phyloP scores from a whole-genome alignment of 768 basidiomycete species.

The Chalciporus sphaerocephalus region DNA sequence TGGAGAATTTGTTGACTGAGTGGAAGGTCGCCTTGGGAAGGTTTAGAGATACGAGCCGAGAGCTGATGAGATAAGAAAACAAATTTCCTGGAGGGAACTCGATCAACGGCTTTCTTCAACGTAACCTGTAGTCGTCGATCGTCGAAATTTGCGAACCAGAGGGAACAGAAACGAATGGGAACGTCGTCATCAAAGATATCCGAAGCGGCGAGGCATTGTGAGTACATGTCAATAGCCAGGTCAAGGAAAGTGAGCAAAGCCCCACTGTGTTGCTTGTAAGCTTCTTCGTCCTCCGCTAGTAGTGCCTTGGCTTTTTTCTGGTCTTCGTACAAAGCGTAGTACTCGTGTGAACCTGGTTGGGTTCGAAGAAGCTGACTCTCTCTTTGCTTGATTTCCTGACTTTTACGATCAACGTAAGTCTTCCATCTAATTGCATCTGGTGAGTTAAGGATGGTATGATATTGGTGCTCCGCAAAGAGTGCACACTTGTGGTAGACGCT shows the following conservation, averaged over 20 bases:
- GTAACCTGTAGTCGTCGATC: constrained; percentile 43
- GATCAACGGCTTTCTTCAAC: constrained; percentile 44
- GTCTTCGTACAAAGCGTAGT: constrained; percentile 33
- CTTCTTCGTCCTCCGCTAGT: constrained; percentile 51
- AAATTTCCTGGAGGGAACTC: constrained; percentile 83
- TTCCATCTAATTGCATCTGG: constrained; percentile 67
- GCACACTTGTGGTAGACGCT: constrained; percentile 79
- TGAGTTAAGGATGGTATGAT: constrained; percentile 62
- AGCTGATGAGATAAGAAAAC: constrained; percentile 92
- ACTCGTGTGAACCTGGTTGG: constrained; percentile 16
- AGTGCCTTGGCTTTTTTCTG: constrained; percentile 43
- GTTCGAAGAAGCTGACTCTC: constrained; percentile 32
- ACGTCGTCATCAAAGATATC: constrained; percentile 74
- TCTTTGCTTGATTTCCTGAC: constrained; percentile 58
- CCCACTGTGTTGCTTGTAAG: constrained; percentile 37
- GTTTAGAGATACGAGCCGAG: constrained; percentile 73
- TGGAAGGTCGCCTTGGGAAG: constrained; percentile 25
- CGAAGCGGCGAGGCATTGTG: constrained; percentile 63
- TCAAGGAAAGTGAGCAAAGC: constrained; percentile 60
- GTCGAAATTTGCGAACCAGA: constrained; percentile 90
- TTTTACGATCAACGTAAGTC: constrained; percentile 69
- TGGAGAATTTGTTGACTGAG: constrained; percentile 59
- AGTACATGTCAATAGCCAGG: constrained; percentile 82
- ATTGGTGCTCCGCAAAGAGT: constrained; percentile 85
- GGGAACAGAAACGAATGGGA: constrained; percentile 76